A percentile compares a stretch with the other conserved stretches of the same genome.
These are phyloP conservation scores for Aspergillus intermedius DNA, from an alignment of 2,329 filamentous ascomycete species.

Conservation along the genomic window DNA sequence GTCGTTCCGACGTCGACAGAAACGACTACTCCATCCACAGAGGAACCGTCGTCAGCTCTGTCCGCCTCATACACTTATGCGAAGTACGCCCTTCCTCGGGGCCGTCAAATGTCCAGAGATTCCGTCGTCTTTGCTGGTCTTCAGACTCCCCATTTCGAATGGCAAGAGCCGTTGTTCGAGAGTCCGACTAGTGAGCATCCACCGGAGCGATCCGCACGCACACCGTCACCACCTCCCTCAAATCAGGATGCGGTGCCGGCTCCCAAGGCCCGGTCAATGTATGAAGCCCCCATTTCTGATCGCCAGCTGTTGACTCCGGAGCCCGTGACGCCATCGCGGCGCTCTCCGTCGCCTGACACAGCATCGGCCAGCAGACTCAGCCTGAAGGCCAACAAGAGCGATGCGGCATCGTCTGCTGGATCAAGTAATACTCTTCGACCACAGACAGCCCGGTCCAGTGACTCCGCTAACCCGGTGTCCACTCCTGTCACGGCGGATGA, in stretches of 20 bases:
- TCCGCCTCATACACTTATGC: slow-evolving; percentile 74
- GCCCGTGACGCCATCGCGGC: slow-evolving; percentile 5
- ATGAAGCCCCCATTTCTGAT: slow-evolving; percentile 20
- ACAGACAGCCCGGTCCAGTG: slow-evolving; percentile 21
- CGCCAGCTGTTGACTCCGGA: slow-evolving; percentile 10
- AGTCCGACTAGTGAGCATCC: slow-evolving; percentile 27
- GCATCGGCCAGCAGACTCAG: slow-evolving; percentile 3
- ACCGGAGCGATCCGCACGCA: slow-evolving; percentile 17
- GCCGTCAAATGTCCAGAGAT: slow-evolving; percentile 67
- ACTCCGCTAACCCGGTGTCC: slow-evolving; percentile 11
- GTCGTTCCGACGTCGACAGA: slow-evolving; percentile 20
- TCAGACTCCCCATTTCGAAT: slow-evolving; percentile 53
- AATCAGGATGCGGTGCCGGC: slow-evolving; percentile 14
- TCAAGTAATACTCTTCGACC: slow-evolving; percentile 59
- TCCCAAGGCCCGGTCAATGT: slow-evolving; percentile 22
- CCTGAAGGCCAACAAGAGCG: slow-evolving; percentile 17
- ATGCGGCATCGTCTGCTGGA: slow-evolving; percentile 50
- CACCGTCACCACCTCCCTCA: slow-evolving; percentile 27
- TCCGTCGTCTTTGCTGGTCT: slow-evolving; percentile 55
- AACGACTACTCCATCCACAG: slow-evolving; percentile 9
- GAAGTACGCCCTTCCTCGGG: slow-evolving; percentile 75
- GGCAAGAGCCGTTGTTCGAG: slow-evolving; percentile 53
- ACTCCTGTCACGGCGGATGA: slow-evolving; percentile 57
- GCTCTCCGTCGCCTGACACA: slow-evolving; percentile 7
- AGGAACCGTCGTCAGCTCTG: slow-evolving; percentile 42